Evolutionary conservation across 2,329 filamentous ascomycete species (phyloP), one percentile per base, ranked within the genome.

Genomic region (Diaporthe capsici): DNA sequence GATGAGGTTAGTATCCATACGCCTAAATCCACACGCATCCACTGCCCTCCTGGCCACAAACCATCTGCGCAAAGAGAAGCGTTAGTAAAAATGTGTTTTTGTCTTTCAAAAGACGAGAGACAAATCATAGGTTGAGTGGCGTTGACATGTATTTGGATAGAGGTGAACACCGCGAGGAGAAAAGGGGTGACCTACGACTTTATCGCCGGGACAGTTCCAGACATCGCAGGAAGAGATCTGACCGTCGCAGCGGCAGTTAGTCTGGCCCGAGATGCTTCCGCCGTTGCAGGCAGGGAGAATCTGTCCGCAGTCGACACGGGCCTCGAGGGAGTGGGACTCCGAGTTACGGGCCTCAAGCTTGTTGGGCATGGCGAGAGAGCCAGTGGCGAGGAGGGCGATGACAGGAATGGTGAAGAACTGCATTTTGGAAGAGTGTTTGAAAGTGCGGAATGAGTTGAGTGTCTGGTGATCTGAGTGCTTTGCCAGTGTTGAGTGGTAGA

Each of bases 181-280:
- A 7, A 12, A 51, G 44, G 20, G 12, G 37, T n/a, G 31, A 68
- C 63, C 2, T 68, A 68, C 63, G 7, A 68, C 63, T 10, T 39
- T 34, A 4, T 37, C 4, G 13, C 47, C 63, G 13, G 63, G 63
- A 47, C 63, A 68, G 31, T 34, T 51, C 63, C 63, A 68, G 63
- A 68, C 28, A 53, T 68, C 63, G 25, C 63, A 68, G 8, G 31
- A 10, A 2, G 31, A 22, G 20, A 37, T 70, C 76, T 80, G 79
- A 42, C 79, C 79, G 3, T 12, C n/a, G 79, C 79, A 80, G 60
- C 79, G 78, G 76, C 78, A 80, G 76, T 78, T 77, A 53, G 79
- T 80, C 75, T 80, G 79, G 13, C 77, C 78, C 25, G 65, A 61
- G 75, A 79, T 73, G 13, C 28, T 10, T 44, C 78, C 78, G 73